Conservation (phyloP, 768 basidiomycete genomes). For the Naganishia vishniacii region DNA sequence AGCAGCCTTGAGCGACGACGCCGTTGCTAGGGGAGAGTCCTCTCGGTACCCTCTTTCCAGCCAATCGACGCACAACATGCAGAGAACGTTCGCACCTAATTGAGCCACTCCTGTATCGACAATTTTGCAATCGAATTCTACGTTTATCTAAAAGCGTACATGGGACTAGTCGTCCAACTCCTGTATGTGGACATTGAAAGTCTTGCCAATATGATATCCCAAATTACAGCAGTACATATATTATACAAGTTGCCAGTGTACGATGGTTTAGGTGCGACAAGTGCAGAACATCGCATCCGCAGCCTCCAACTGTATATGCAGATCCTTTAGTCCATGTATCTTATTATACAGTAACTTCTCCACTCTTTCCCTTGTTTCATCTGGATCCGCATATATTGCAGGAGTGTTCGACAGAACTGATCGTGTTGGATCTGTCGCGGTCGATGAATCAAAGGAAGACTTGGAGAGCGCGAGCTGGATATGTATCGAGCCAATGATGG, state of each 20-base stretch:
- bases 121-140: too few relatives aligned
- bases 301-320: slow-evolving; percentile 79
- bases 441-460: slow-evolving; percentile 55
- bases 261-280: neutral
- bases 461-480: slow-evolving; percentile 70
- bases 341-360: slow-evolving; percentile 63
- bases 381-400: slow-evolving; percentile 59
- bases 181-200: too few relatives aligned
- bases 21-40: too few relatives aligned
- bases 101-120: too few relatives aligned
- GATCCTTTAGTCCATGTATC: slow-evolving; percentile 77
- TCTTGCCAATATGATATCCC: too few relatives aligned
- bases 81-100: too few relatives aligned
- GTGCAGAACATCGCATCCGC: slow-evolving; percentile 4
- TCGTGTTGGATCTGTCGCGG: slow-evolving; percentile 49
- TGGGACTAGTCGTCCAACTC: too few relatives aligned
- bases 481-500: slow-evolving; percentile 83
- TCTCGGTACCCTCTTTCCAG: too few relatives aligned
- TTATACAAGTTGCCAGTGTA: neutral
- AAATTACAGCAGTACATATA: neutral
- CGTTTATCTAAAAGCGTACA: too few relatives aligned
- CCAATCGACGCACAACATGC: too few relatives aligned
- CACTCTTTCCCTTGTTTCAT: slow-evolving; percentile 70
- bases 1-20: too few relatives aligned
- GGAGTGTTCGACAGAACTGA: slow-evolving; percentile 47